phyloP scores from a whole-genome alignment of 228 moss, liverwort and hornwort genomes.

The Sphagnum fallax region DNA sequence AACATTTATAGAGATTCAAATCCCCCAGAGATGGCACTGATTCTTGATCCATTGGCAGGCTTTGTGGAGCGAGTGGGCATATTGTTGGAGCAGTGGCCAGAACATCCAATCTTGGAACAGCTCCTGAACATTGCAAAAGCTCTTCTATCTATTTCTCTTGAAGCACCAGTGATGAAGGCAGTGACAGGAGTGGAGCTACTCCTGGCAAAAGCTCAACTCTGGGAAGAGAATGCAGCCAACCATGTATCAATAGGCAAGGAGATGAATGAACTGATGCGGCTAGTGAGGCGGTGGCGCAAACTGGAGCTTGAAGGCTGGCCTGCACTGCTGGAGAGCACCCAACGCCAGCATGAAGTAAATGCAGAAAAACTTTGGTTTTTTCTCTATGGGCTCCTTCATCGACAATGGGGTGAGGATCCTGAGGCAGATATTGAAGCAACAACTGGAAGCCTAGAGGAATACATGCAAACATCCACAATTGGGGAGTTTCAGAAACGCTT shows the following conservation, averaged over 20 bases:
- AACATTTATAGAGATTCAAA: conserved; percentile 67
- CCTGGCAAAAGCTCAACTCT: conserved; percentile 84
- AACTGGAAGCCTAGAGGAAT: conserved; percentile 75
- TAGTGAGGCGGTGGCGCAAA: conserved; percentile 86
- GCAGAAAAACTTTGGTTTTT: conserved; percentile 87
- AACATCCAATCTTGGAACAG: conserved; percentile 85
- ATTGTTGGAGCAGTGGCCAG: conserved; percentile 78
- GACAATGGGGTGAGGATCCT: conserved; percentile 55
- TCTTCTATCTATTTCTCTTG: conserved; percentile 65
- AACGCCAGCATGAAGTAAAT: conserved; percentile 52
- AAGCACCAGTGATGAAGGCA: conserved; percentile 81
- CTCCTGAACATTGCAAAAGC: conserved; percentile 67
- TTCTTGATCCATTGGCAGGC: conserved; percentile 68
- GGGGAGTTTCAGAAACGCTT: conserved; percentile 77
- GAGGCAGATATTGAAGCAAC: conserved; percentile 58
- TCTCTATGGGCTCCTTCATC: conserved; percentile 68
- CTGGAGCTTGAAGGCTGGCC: conserved; percentile 91
- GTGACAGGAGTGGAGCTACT: conserved; percentile 81
- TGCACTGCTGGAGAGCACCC: conserved; percentile 52
- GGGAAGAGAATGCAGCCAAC: conserved; percentile 96
- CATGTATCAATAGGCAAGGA: conserved; percentile 74
- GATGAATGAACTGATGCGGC: conserved; percentile 57
- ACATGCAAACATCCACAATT: conserved; percentile 74
- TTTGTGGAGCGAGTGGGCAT: conserved; percentile 56
- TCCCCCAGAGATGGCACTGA: conserved; percentile 79